phyloP scores from a whole-genome alignment of 2,329 filamentous ascomycete species.

The Pseudogymnoascus sp. region DNA sequence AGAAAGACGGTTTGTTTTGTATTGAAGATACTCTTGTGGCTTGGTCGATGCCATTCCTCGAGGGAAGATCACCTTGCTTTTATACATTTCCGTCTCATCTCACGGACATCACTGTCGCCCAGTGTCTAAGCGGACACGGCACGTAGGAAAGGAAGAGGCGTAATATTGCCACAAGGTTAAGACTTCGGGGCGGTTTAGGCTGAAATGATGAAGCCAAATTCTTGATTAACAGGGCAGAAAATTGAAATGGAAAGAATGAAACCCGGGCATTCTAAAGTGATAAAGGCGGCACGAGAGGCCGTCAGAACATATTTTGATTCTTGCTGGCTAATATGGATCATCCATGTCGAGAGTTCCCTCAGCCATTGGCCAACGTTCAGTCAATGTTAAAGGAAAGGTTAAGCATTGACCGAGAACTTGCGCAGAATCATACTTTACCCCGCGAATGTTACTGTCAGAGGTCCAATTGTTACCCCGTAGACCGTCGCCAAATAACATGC shows the following conservation, averaged over 20 bases:
- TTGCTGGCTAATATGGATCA: background rate
- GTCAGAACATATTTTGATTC: background rate
- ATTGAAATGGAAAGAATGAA: background rate
- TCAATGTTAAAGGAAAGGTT: background rate
- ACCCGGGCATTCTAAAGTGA: background rate
- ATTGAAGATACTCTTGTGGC: background rate
- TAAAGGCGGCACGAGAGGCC: background rate
- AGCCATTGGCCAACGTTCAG: background rate
- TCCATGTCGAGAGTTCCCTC: background rate
- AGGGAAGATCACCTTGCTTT: background rate
- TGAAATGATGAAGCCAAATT: background rate
- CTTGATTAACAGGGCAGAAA: background rate
- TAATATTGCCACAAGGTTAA: background rate
- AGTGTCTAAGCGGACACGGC: background rate
- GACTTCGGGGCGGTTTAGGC: background rate
- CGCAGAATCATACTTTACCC: background rate
- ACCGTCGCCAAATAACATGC: background rate
- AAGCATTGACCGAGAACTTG: background rate
- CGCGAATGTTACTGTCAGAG: slow-evolving; percentile 1
- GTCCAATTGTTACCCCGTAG: background rate
- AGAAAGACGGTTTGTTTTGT: background rate
- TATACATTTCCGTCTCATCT: background rate
- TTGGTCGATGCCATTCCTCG: background rate
- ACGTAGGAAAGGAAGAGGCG: background rate
- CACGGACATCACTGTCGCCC: too few species aligned